Evolutionary conservation across 148 eudicot species (phyloP), one percentile per base, ranked within the genome.

Genomic region (Diospyros lotus): DNA sequence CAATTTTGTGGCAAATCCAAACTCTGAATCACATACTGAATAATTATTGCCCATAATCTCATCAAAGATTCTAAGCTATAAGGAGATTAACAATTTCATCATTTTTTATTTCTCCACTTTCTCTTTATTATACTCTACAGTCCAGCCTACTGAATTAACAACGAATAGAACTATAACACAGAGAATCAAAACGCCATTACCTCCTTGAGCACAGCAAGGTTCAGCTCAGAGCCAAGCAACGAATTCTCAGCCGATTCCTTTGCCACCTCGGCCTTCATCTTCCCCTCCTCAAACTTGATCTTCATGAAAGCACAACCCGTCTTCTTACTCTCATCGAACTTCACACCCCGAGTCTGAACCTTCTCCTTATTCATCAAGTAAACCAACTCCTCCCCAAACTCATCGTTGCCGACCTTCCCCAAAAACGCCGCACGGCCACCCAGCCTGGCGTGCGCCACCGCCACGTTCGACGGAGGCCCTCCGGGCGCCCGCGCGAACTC

Each of bases 131-230:
- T 28, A 28, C 28, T 28, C 28, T 0, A 28, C 0, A 8, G 52
- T 48, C 52, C 52, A 48, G 52, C 8, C 8, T 48, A 48, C 9
- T 5, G 15, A 55, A 55, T 55, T 10, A 55, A 55, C 14, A 66
- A 43, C 9, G 14, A 66, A 17, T 42, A 66, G 28, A 28, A 28
- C 28, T 28, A 28, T 28, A 28, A 28, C 28, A 28, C 28, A 28
- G 28, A 28, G 28, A 28, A 28, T 4, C 74, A 71, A 18, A 71
- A 44, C 40, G 10, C 46, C 48, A 18, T 65, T 85, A 93, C 98
- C 98, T 94, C 98, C 85, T 91, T 94, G 8, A 94, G 93, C 69
- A 94, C 97, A 70, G 89, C 73, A 80, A 90, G 84, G 72, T 91
- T 87, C 75, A 94, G 85, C 75, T 94, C 95, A 69, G 90, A 86